These are phyloP conservation scores for Ustilago nuda DNA, from an alignment of 1,284 basidiomycete genomes.

Conservation along the genomic window DNA sequence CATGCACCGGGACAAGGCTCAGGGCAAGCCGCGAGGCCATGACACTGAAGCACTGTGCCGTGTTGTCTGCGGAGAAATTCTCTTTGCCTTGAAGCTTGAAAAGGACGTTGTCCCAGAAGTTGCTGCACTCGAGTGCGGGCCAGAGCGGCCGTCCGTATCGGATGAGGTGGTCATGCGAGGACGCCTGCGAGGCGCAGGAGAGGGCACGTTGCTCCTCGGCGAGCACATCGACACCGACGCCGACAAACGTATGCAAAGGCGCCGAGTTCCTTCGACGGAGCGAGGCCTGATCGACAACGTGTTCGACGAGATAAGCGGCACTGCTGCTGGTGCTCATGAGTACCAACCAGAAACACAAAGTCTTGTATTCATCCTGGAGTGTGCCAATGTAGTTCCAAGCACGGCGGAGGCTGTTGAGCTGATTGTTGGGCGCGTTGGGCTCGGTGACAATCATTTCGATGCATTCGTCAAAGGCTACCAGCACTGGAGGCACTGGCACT, in stretches of 20 bases:
- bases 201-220: not conserved
- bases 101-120: constrained; percentile 10
- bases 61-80: not conserved
- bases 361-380: not conserved
- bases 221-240: not conserved
- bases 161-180: not conserved
- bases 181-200: not conserved
- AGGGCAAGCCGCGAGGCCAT: constrained; percentile 14
- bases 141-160: constrained; percentile 17
- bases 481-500: not conserved
- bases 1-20: not conserved
- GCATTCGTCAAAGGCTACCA: not conserved
- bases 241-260: not conserved
- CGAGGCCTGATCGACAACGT: not conserved
- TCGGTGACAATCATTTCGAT: not conserved
- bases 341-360: not conserved
- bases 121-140: not conserved
- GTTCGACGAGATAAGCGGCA: not conserved
- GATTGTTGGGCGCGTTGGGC: not conserved
- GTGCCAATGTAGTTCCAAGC: not conserved
- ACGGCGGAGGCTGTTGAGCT: not conserved
- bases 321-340: not conserved
- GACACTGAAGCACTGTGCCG: constrained; percentile 4
- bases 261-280: not conserved
- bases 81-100: constrained; percentile 3